These are phyloP conservation scores for Elymus sibiricus DNA, from an alignment of 176 grass and related monocot genomes.

Conservation along the genomic window DNA sequence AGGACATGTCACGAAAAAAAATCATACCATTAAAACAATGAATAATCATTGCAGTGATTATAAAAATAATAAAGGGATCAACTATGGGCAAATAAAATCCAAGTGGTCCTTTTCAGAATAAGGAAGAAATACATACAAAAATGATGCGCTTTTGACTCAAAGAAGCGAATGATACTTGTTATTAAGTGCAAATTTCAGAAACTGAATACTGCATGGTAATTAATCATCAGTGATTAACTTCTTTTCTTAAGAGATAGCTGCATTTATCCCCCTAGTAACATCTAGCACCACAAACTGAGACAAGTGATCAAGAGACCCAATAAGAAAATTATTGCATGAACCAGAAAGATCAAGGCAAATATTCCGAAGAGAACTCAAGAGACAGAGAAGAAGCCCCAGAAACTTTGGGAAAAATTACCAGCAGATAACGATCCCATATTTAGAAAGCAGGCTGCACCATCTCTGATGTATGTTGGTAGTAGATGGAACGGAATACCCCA, in stretches of 20 bases:
- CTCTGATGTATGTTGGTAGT: constrained; percentile 82
- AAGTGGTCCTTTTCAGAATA: not conserved
- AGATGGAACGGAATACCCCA: constrained; percentile 91
- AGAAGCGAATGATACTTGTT: not conserved
- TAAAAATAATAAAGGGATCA: not conserved
- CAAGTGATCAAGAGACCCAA: not conserved
- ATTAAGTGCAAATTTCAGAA: not conserved
- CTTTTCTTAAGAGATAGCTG: not conserved
- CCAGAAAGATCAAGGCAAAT: not conserved
- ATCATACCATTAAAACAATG: not conserved
- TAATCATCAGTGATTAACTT: not conserved
- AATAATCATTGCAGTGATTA: not conserved
- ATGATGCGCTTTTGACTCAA: not conserved
- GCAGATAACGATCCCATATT: constrained; percentile 86
- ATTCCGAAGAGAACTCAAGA: not conserved
- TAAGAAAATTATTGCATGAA: not conserved
- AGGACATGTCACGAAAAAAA: not conserved
- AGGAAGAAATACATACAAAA: not conserved
- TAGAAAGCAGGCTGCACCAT: constrained; percentile 88
- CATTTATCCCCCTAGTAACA: not conserved
- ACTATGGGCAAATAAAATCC: not conserved
- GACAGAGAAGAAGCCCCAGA: not conserved
- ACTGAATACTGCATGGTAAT: not conserved
- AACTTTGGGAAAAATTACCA: constrained; percentile 32
- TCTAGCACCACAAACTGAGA: not conserved